Base-by-base conservation (phyloP, 2,329 filamentous ascomycete species). In the Cladobotryum mycophilum region DNA sequence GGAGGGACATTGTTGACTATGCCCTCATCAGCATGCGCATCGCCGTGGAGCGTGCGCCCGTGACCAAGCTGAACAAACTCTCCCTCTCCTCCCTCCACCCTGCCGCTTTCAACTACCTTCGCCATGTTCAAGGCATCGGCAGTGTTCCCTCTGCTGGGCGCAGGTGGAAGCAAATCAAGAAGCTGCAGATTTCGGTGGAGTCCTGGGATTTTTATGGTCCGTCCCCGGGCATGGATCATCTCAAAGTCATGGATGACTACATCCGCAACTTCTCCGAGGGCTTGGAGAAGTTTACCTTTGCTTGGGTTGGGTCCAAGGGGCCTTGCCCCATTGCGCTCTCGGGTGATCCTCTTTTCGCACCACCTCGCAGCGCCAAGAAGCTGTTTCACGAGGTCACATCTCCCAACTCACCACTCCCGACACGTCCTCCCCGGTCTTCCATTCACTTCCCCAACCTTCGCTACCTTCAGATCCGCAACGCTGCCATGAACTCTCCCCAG, bases 21-120 rank as follows among this genome's bases (percentile, higher is more conserved):
- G 89, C 89, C 4, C 81, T 96, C 54, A 89, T 95, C 64, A 93
- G 88, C 56, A 71, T 95, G 49, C 85, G 89, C 56, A 89, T 95
- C 56, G 86, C 90, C 12, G 70, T 95, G 30, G 90, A 95, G 71
- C 80, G 85, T 48, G 81, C 84, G 9, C 80, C 83, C 1, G 70
- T 93, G 45, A 73, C 72, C 46, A 78, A 76, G 52, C 78, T 96
- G 13, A 73, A 76, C 55, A 85, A 84, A 53, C 75, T 96, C 3
- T 86, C 86, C 1, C 76, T 95, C 2, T 79, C 81, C 12, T 81
- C 81, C 2, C 79, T 95, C 9, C 89, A 95, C 59, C 83, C 88
- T 0, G 79, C 81, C 1, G 86, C 85, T 7, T 81, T 95, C 47
- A 78, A 86, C 58, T 92, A 93, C 64, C 76, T 96, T 17, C 85